These are phyloP conservation scores for Mycena floridula DNA, from an alignment of 768 basidiomycete genomes.

Conservation along the genomic window DNA sequence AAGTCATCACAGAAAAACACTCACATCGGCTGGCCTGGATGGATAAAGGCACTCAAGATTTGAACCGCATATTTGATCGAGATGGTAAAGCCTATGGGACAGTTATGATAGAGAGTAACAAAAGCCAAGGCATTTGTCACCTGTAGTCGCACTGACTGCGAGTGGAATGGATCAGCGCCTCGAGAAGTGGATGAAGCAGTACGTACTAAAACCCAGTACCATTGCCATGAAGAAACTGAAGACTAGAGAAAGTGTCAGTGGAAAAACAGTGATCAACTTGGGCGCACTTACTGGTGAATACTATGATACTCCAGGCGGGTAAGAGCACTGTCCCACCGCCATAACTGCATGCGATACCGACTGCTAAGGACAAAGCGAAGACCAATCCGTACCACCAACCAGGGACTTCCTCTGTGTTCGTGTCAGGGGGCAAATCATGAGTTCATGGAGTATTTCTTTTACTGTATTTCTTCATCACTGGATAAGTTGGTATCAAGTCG, in stretches of 20 bases:
- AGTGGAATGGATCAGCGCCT: background rate
- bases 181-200: background rate
- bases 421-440: background rate
- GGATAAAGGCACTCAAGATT: slow-evolving; percentile 44
- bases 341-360: slow-evolving; percentile 44
- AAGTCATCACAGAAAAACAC: slow-evolving; percentile 3
- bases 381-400: slow-evolving; percentile 44
- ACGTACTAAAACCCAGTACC: slow-evolving; percentile 37
- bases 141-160: slow-evolving; percentile 33
- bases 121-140: slow-evolving; percentile 1
- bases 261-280: slow-evolving; percentile 1
- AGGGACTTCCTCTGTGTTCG: slow-evolving; percentile 35
- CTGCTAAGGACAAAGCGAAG: slow-evolving; percentile 37
- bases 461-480: slow-evolving; percentile 46
- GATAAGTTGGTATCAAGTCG: background rate
- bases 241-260: slow-evolving; percentile 6
- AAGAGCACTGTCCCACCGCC: slow-evolving; percentile 36
- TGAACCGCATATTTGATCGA: slow-evolving; percentile 45
- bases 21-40: slow-evolving; percentile 41
- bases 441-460: slow-evolving; percentile 4
- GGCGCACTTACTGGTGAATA: slow-evolving; percentile 34
- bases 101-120: background rate
- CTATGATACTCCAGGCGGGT: slow-evolving; percentile 48
- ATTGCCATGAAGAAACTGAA: slow-evolving; percentile 29
- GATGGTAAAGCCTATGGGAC: slow-evolving; percentile 29